Percentiles rank a stretch among this genome's conserved stretches.
Conservation (phyloP, 768 basidiomycete genomes). For the Suillus occidentalis region DNA sequence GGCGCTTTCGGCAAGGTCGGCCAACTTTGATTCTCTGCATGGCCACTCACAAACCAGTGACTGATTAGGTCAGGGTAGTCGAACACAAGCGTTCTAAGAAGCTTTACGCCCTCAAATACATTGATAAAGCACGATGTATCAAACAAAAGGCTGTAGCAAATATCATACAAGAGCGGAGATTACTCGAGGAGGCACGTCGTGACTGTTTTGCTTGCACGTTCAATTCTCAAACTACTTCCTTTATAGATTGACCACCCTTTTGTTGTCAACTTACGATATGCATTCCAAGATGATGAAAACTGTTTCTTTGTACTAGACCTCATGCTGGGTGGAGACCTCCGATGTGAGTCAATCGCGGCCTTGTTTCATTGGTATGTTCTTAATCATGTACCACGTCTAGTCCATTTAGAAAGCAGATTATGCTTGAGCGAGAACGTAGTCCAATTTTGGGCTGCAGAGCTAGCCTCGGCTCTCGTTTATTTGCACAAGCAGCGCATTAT, state of each 20-base stretch:
- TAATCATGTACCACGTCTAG: conserved; percentile 38
- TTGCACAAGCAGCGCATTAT: conserved; percentile 91
- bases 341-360: conserved; percentile 58
- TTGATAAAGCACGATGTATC: conserved; percentile 92
- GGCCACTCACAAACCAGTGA: conserved; percentile 12
- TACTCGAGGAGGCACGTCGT: conserved; percentile 81
- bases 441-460: conserved; percentile 87
- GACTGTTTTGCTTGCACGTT: background rate
- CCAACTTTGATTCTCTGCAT: conserved; percentile 4
- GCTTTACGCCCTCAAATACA: conserved; percentile 95
- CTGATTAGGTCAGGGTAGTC: conserved; percentile 84
- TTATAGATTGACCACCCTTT: conserved; percentile 84
- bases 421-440: conserved; percentile 71
- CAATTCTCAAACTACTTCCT: conserved; percentile 12
- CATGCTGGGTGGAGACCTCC: conserved; percentile 93
- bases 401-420: conserved; percentile 77
- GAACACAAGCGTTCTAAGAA: conserved; percentile 93
- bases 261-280: conserved; percentile 88
- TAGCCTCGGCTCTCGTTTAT: conserved; percentile 82
- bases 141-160: conserved; percentile 91
- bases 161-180: conserved; percentile 88
- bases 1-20: conserved; percentile 97
- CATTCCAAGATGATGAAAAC: conserved; percentile 96
- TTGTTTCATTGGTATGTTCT: conserved; percentile 2
- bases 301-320: conserved; percentile 98